Evolutionary conservation across 2,329 filamentous ascomycete genomes (phyloP).

Genomic region (Microcera coccophila): DNA sequence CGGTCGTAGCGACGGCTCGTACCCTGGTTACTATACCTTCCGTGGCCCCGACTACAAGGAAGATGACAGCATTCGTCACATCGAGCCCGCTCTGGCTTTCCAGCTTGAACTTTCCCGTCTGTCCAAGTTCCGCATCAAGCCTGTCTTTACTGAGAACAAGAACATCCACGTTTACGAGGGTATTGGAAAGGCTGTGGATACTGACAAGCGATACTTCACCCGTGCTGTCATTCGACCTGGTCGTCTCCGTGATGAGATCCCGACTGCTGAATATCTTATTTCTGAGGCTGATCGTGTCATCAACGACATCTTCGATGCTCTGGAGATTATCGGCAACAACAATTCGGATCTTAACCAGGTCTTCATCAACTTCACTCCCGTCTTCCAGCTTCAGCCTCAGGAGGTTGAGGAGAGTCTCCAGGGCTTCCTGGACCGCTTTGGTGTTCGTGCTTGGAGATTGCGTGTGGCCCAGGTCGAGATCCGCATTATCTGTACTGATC

Average conservation of each 20-base stretch:
- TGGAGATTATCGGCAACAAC: constrained; percentile 99
- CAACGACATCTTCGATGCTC: constrained; percentile 94
- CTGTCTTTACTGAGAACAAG: constrained; percentile 97
- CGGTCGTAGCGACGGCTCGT: constrained; percentile 87
- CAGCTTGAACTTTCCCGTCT: constrained; percentile 93
- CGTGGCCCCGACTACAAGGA: constrained; percentile 84
- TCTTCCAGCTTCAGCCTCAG: constrained; percentile 84
- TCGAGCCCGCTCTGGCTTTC: constrained; percentile 93
- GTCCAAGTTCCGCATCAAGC: constrained; percentile 96
- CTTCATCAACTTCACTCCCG: constrained; percentile 98
- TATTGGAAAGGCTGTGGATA: constrained; percentile 88
- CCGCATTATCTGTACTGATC: constrained; percentile 95
- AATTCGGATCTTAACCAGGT: constrained; percentile 99
- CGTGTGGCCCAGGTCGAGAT: constrained; percentile 97
- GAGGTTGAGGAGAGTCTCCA: constrained; percentile 91
- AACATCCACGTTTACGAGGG: constrained; percentile 99
- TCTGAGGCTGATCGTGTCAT: constrained; percentile 95
- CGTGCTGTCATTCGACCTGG: constrained; percentile 92
- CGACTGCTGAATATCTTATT: constrained; percentile 96
- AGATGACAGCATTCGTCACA: constrained; percentile 95
- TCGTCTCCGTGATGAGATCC: constrained; percentile 92
- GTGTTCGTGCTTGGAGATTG: constrained; percentile 89
- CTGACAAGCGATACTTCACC: constrained; percentile 98
- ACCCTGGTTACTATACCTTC: constrained; percentile 98
- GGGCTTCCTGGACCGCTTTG: constrained; percentile 95